Conservation (phyloP, 148 eudicot species). For the Cornus controversa region DNA sequence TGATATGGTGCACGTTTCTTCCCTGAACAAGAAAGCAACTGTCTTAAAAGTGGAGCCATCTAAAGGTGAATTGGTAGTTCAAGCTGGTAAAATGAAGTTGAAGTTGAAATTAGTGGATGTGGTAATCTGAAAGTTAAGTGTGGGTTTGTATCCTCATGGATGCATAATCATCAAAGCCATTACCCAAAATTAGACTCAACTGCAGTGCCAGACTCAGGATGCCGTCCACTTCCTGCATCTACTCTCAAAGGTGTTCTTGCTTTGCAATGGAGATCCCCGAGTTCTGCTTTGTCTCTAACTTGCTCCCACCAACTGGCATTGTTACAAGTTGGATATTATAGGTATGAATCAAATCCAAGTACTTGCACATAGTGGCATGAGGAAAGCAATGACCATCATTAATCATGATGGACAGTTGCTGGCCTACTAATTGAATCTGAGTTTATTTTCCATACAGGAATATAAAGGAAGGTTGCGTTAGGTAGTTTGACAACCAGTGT, state of each 20-base stretch:
- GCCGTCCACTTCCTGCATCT: neutral
- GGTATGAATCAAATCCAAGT: neutral
- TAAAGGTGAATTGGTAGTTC: conserved; percentile 67
- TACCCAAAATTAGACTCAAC: neutral
- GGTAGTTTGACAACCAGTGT: too few relatives aligned
- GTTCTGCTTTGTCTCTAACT: neutral
- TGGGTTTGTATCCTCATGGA: conserved; percentile 15
- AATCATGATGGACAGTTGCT: neutral
- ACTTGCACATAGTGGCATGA: neutral
- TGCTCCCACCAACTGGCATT: neutral
- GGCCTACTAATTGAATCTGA: neutral
- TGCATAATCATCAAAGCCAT: neutral
- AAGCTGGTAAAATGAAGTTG: conserved; percentile 74
- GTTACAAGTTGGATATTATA: neutral
- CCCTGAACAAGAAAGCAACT: conserved; percentile 62
- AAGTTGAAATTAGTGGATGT: conserved; percentile 69
- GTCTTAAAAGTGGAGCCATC: conserved; percentile 70
- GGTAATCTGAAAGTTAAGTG: conserved; percentile 28
- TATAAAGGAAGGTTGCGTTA: too few relatives aligned
- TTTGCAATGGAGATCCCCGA: neutral
- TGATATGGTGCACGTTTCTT: conserved; percentile 63
- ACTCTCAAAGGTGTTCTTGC: neutral
- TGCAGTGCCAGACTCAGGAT: neutral
- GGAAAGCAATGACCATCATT: neutral
- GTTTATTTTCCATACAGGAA: neutral